Evolutionary conservation across 2,329 filamentous ascomycete species (phyloP).

Genomic region (Ceratocystis diversiconidia): DNA sequence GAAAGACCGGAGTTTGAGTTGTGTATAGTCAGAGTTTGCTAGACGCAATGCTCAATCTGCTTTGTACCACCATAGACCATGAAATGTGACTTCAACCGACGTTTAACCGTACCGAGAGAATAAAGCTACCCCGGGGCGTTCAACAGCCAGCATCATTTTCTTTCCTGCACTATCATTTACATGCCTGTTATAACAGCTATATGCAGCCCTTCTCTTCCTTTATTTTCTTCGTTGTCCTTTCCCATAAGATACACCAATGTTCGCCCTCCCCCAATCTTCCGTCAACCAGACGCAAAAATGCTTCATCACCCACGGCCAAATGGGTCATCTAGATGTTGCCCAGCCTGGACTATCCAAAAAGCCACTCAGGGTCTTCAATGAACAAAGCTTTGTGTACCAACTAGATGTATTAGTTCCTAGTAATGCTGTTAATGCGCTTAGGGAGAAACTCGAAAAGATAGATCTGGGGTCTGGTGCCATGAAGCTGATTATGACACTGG

Average conservation of each 20-base stretch:
- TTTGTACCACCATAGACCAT: not conserved
- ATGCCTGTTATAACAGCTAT: not conserved
- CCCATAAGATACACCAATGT: slow-evolving; percentile 26
- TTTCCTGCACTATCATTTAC: not conserved
- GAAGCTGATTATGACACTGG: slow-evolving; percentile 57
- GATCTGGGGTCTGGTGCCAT: slow-evolving; percentile 38
- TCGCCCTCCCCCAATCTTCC: slow-evolving; percentile 31
- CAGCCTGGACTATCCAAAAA: slow-evolving; percentile 59
- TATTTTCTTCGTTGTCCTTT: not conserved
- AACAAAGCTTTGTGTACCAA: slow-evolving; percentile 54
- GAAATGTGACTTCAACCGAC: not conserved
- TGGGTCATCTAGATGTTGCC: slow-evolving; percentile 55
- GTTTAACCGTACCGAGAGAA: not conserved
- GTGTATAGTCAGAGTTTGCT: not conserved
- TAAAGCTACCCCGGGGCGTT: not conserved
- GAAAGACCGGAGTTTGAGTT: not conserved
- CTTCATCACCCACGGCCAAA: slow-evolving; percentile 53
- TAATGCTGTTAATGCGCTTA: slow-evolving; percentile 41
- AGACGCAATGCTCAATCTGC: not conserved
- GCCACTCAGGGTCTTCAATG: slow-evolving; percentile 53
- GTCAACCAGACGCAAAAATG: slow-evolving; percentile 51
- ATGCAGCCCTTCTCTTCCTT: not conserved
- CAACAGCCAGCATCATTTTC: not conserved
- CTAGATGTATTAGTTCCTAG: slow-evolving; percentile 60
- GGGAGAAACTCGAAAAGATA: slow-evolving; percentile 29